These are phyloP conservation scores for Neurospora hispaniola DNA, from an alignment of 495 filamentous ascomycete genomes.

Conservation along the genomic window DNA sequence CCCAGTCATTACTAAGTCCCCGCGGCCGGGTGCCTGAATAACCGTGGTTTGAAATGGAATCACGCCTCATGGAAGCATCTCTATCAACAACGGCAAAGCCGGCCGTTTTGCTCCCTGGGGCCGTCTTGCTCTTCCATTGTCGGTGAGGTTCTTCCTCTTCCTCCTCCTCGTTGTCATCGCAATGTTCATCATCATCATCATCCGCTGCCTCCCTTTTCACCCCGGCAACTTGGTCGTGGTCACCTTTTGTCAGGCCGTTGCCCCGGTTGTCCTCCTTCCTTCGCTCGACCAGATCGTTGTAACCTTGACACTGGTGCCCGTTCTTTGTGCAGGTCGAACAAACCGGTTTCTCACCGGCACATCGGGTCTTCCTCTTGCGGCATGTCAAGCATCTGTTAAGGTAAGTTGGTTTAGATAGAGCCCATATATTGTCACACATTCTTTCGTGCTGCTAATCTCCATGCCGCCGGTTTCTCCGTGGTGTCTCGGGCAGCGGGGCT, in stretches of 20 bases:
- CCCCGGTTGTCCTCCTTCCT: slow-evolving; percentile 24
- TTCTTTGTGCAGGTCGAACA: slow-evolving; percentile 69
- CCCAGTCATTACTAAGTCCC: slow-evolving; percentile 20
- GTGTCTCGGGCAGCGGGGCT: neutral
- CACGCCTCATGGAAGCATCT: slow-evolving; percentile 7
- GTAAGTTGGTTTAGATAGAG: slow-evolving; percentile 19
- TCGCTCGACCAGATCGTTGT: slow-evolving; percentile 42
- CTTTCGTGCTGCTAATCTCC: neutral
- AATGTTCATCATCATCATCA: slow-evolving; percentile 12
- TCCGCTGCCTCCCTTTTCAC: slow-evolving; percentile 17
- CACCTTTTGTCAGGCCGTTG: slow-evolving; percentile 10
- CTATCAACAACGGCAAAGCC: slow-evolving; percentile 15
- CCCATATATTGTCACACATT: neutral
- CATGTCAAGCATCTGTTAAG: slow-evolving; percentile 59
- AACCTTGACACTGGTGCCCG: slow-evolving; percentile 61
- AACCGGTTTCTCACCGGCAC: slow-evolving; percentile 64
- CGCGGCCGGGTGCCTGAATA: slow-evolving; percentile 6
- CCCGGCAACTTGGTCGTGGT: slow-evolving; percentile 14
- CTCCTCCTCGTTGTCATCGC: slow-evolving; percentile 20
- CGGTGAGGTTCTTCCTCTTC: slow-evolving; percentile 22
- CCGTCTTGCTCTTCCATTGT: slow-evolving; percentile 21
- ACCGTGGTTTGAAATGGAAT: slow-evolving; percentile 16
- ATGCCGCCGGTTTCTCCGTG: neutral
- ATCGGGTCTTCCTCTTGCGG: slow-evolving; percentile 74
- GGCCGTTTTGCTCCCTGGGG: slow-evolving; percentile 2